Evolutionary conservation across 768 basidiomycete species (phyloP).

Genomic region (Naganishia kalamii): DNA sequence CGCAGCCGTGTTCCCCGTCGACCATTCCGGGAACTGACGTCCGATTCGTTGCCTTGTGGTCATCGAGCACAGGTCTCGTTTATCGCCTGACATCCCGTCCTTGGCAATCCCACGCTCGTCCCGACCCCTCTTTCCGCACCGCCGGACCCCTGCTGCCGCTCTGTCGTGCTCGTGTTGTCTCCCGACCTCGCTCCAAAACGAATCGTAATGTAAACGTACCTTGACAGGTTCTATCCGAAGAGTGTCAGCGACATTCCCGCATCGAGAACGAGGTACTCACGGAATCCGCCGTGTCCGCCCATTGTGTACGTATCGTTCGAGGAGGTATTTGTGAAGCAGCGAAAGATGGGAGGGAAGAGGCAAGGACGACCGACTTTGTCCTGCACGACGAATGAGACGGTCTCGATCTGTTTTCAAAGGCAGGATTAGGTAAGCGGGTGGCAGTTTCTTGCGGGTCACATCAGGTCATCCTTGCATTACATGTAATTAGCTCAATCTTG

Average conservation of each 20-base stretch:
- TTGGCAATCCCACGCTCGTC: not conserved
- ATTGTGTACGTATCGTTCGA: conserved; percentile 45
- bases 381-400: not conserved
- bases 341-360: not conserved
- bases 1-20: too few species aligned
- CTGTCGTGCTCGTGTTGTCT: not conserved
- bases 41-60: too few species aligned
- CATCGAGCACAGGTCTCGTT: too few species aligned
- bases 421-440: conserved; percentile 5
- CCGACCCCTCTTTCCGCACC: not conserved
- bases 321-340: not conserved
- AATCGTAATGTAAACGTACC: not conserved
- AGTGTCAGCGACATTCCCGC: not conserved
- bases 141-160: not conserved
- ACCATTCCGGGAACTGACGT: too few species aligned
- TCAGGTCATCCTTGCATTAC: too few species aligned
- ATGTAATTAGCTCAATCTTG: too few species aligned
- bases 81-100: too few species aligned
- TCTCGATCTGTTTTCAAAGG: not conserved
- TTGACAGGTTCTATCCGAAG: conserved; percentile 5
- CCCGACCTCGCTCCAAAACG: not conserved
- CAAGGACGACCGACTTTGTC: too few species aligned
- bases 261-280: conserved; percentile 17
- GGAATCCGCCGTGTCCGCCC: conserved; percentile 59
- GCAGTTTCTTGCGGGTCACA: too few species aligned